Evolutionary conservation across 2,329 filamentous ascomycete genomes (phyloP).

Genomic region (Stagonosporopsis tanaceti): DNA sequence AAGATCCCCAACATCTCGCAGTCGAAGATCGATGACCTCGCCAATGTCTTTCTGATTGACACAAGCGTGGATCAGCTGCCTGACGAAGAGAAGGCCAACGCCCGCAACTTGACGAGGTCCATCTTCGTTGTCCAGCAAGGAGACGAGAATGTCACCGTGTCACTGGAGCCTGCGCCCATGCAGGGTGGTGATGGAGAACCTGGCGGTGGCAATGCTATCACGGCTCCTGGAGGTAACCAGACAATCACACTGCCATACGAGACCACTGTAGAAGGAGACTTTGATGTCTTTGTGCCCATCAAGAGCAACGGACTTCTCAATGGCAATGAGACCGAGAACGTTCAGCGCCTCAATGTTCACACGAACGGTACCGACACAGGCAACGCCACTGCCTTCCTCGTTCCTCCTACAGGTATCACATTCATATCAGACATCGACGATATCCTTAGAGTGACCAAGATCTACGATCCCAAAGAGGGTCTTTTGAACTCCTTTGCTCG

Average conservation of each 20-base stretch:
- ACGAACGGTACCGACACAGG: slow-evolving; percentile 70
- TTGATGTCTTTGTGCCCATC: slow-evolving; percentile 73
- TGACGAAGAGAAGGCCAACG: slow-evolving; percentile 67
- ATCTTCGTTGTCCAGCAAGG: slow-evolving; percentile 80
- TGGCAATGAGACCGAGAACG: slow-evolving; percentile 69
- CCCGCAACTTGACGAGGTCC: slow-evolving; percentile 74
- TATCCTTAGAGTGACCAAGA: slow-evolving; percentile 81
- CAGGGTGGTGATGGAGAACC: slow-evolving; percentile 61
- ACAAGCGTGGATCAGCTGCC: slow-evolving; percentile 68
- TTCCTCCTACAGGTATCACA: slow-evolving; percentile 74
- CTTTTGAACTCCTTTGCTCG: slow-evolving; percentile 79
- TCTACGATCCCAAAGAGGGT: slow-evolving; percentile 77
- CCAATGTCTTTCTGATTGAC: slow-evolving; percentile 74
- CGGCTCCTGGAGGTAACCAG: slow-evolving; percentile 67
- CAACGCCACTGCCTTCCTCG: slow-evolving; percentile 79
- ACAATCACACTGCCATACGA: slow-evolving; percentile 69
- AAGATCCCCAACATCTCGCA: slow-evolving; percentile 75
- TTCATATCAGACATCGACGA: slow-evolving; percentile 82
- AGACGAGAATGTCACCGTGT: slow-evolving; percentile 68
- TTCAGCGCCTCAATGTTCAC: slow-evolving; percentile 75
- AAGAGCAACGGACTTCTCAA: slow-evolving; percentile 62
- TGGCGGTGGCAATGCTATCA: slow-evolving; percentile 60
- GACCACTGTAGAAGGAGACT: slow-evolving; percentile 75
- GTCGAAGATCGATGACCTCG: slow-evolving; percentile 71
- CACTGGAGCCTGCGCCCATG: slow-evolving; percentile 66